Percentiles rank a stretch among this genome's conserved stretches.
Conservation (phyloP, 805 yeast genomes). For the Kluyveromyces lactis region DNA sequence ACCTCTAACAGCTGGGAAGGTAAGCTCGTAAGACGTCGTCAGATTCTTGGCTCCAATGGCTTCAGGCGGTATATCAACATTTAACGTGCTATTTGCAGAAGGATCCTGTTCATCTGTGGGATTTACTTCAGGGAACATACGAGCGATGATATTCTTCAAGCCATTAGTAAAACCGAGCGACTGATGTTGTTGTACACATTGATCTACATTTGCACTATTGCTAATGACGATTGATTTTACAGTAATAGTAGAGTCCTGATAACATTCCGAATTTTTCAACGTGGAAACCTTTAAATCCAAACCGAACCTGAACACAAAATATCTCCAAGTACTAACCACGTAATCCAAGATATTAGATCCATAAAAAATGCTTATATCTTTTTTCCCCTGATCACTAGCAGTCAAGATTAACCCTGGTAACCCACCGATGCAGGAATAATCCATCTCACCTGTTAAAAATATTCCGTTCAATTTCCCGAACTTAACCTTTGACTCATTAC, state of each 20-base stretch:
- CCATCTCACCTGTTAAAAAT: slow-evolving; percentile 68
- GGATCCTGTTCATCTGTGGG: slow-evolving; percentile 30
- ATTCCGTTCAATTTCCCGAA: slow-evolving; percentile 53
- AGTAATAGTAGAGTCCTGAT: slow-evolving; percentile 30
- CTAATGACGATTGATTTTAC: slow-evolving; percentile 30
- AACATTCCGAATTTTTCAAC: slow-evolving; percentile 16
- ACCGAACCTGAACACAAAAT: slow-evolving; percentile 76
- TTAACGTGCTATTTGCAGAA: slow-evolving; percentile 28
- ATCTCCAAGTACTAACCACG: slow-evolving; percentile 74
- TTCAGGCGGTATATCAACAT: slow-evolving; percentile 28
- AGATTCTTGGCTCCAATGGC: slow-evolving; percentile 11
- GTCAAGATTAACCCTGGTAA: slow-evolving; percentile 84
- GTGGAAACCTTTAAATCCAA: slow-evolving; percentile 37
- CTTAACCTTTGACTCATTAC: slow-evolving; percentile 51
- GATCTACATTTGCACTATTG: not conserved
- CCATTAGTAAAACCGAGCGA: slow-evolving; percentile 3
- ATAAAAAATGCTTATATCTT: slow-evolving; percentile 45
- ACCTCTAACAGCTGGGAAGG: slow-evolving; percentile 64
- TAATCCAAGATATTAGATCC: slow-evolving; percentile 43
- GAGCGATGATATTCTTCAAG: slow-evolving; percentile 30
- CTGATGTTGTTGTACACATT: not conserved
- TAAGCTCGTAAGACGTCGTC: slow-evolving; percentile 61
- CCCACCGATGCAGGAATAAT: slow-evolving; percentile 84
- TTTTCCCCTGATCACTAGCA: slow-evolving; percentile 66
- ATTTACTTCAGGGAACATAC: slow-evolving; percentile 52